Evolutionary conservation across 2,329 filamentous ascomycete species (phyloP).

Genomic region (Colletotrichum cordylinicola): DNA sequence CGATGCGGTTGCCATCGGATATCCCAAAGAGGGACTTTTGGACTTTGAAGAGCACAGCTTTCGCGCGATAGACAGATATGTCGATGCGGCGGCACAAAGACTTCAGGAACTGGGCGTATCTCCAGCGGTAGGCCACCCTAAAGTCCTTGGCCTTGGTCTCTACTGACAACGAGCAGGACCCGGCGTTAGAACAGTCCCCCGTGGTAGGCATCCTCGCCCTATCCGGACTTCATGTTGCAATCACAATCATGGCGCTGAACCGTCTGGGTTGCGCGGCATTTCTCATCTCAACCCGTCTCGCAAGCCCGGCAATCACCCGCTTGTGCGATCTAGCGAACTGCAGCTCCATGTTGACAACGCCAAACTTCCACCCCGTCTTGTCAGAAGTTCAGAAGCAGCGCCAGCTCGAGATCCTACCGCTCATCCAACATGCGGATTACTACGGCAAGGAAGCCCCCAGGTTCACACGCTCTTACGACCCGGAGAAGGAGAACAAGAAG

Average conservation of each 20-base stretch:
- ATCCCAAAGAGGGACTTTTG: not conserved
- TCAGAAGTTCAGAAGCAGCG: not conserved
- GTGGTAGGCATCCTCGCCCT: constrained; percentile 55
- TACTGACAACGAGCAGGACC: not conserved
- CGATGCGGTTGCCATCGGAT: not conserved
- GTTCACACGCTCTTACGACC: not conserved
- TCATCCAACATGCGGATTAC: not conserved
- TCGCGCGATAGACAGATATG: not conserved
- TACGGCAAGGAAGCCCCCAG: not conserved
- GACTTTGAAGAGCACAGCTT: not conserved
- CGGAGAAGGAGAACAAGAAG: not conserved
- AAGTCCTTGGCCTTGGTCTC: not conserved
- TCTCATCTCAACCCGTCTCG: not conserved
- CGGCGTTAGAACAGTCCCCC: constrained; percentile 26
- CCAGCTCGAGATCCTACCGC: not conserved
- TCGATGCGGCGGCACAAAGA: not conserved
- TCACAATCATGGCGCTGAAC: constrained; percentile 57
- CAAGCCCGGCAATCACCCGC: not conserved
- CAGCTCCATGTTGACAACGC: not conserved
- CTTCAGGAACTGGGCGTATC: not conserved
- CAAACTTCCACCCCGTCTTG: not conserved
- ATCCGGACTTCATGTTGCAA: constrained; percentile 58
- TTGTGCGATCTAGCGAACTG: not conserved
- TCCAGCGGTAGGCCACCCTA: not conserved
- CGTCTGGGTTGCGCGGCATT: constrained; percentile 56